Conservation (phyloP, 2,329 filamentous ascomycete genomes). For the Hypomyces perniciosus region DNA sequence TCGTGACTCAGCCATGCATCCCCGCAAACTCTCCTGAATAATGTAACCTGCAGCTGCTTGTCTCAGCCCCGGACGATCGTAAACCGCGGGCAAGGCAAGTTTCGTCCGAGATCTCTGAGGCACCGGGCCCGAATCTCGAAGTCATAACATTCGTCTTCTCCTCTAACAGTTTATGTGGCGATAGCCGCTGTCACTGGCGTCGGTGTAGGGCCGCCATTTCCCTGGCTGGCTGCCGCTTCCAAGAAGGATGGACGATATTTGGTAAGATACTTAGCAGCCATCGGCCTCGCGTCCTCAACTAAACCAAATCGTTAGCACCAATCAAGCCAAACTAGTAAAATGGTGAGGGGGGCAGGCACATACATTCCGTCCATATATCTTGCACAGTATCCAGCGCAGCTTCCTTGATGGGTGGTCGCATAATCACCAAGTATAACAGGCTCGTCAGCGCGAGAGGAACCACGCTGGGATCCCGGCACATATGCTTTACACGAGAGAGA, state of each 20-base stretch:
- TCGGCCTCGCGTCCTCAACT: constrained; percentile 58
- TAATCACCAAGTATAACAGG: constrained; percentile 60
- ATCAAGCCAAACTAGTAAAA: constrained; percentile 14
- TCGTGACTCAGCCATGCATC: neutral
- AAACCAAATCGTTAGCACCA: constrained; percentile 2
- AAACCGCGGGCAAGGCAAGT: neutral
- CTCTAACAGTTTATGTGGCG: constrained; percentile 21
- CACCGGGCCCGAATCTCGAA: neutral
- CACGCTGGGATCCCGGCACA: constrained; percentile 61
- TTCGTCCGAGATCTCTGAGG: too few species aligned
- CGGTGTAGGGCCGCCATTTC: constrained; percentile 17
- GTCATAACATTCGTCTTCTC: neutral
- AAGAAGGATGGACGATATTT: constrained; percentile 54
- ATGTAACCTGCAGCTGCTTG: neutral
- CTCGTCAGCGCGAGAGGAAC: constrained; percentile 59
- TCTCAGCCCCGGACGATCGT: neutral
- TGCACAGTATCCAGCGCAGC: constrained; percentile 59
- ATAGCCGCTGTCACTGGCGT: constrained; percentile 23
- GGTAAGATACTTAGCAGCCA: constrained; percentile 56
- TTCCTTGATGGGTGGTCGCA: constrained; percentile 59
- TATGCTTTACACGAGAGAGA: constrained; percentile 62
- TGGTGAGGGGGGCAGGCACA: constrained; percentile 25
- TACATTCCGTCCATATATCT: constrained; percentile 62
- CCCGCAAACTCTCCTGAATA: neutral
- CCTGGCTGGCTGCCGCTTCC: constrained; percentile 25